Percentiles rank a stretch among this genome's conserved stretches.
Evolutionary conservation across 208 protist genomes (phyloP).

Genomic region (Giardia duodenalis): DNA sequence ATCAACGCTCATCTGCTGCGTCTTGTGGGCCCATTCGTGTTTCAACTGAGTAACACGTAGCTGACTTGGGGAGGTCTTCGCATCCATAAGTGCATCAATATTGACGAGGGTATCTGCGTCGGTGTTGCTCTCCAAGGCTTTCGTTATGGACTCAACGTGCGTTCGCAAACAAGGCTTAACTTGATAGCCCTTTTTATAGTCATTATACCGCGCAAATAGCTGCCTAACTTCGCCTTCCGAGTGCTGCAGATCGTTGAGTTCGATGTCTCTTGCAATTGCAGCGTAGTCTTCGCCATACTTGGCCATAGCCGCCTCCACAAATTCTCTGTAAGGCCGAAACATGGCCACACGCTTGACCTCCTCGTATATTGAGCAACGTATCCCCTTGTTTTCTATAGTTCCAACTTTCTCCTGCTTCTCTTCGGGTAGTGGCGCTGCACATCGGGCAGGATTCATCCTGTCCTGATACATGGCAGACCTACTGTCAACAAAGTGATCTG

Average conservation of each 20-base stretch:
- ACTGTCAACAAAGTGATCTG: background rate
- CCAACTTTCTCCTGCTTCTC: background rate
- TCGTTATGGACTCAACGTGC: too few species aligned
- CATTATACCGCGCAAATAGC: background rate
- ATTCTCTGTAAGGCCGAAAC: background rate
- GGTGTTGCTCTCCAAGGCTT: too few species aligned
- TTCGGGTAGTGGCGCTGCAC: background rate
- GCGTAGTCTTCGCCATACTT: background rate
- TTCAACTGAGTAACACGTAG: too few species aligned
- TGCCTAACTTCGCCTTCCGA: background rate
- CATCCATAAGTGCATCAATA: too few species aligned
- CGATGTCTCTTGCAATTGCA: background rate
- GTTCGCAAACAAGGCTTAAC: too few species aligned
- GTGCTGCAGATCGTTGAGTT: background rate
- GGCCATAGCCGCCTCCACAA: background rate
- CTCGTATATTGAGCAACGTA: background rate
- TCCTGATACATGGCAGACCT: background rate
- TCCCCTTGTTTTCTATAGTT: background rate
- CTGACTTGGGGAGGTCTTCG: too few species aligned
- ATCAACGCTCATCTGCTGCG: too few species aligned
- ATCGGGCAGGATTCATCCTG: background rate
- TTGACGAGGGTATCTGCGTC: too few species aligned
- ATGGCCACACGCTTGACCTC: background rate
- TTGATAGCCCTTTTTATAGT: background rate
- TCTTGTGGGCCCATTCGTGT: too few species aligned